Evolutionary conservation across 2,329 filamentous ascomycete species (phyloP), one percentile per base, ranked within the genome.

Genomic region (Juglanconis juglandina): DNA sequence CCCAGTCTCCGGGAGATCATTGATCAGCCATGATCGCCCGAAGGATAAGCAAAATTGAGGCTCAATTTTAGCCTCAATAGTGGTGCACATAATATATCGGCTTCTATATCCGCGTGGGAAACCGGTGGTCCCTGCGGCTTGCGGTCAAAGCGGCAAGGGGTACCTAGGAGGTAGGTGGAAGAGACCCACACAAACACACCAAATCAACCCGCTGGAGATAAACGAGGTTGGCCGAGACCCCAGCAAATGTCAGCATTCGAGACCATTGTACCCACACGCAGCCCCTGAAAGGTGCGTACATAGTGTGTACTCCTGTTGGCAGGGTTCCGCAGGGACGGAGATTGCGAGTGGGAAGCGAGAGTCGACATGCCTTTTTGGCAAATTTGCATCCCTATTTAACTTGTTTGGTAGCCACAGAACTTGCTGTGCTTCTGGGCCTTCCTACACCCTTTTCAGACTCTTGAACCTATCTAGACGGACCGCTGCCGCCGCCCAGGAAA

Each of bases 181-280:
- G 24, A 24, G 24, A 24, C 24, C 24, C 24, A 24, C 24, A 24
- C 24, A 24, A 24, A 24, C 24, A 24, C 24, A 24, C 24, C 24
- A 24, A 24, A 24, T 24, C 24, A 24, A 24, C 24, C 24, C 24
- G 24, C 24, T 24, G 24, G 24, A 24, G 24, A 24, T 24, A 24
- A 24, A 24, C 24, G 24, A 24, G 24, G 24, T 24, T 24, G 24
- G 2, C 24, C 24, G 24, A 24, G 24, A 24, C 24, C 24, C 24
- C 24, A 24, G 24, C 24, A 42, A 42, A 42, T 42, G 39, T 42
- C 64, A 42, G 39, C 39, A 13, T 3, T 10, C 24, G 24, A 24
- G 24, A 24, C 24, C 24, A 24, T 24, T 24, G 67, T 53, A 56
- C 42, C 14, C 52, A 61, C 5, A 64, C 62, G 34, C 67, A 71